Base-by-base conservation (phyloP, 129 eudicot genomes). In the Mikania micrantha region DNA sequence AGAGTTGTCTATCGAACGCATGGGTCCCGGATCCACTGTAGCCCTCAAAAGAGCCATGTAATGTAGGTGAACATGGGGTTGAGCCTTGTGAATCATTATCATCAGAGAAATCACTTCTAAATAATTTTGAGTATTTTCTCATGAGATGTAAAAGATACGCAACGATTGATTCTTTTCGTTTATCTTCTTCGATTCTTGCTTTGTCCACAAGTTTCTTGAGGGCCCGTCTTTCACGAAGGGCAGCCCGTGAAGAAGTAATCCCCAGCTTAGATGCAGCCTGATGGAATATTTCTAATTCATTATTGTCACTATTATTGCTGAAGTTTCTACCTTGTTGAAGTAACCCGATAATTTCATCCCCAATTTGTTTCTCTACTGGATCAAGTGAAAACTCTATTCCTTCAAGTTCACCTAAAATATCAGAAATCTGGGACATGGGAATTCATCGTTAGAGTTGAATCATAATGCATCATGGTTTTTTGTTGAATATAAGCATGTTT, bases 71-170 rank as follows among this genome's bases (percentile, higher is more conserved):
- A 69, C 99, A 94, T 21, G 97, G 99, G 13, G 95, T 85, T 24
- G 99, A 94, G 16, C 99, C 99, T 64, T 94, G 99, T 44, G 99
- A 94, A 49, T 94, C 99, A 48, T 90, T 90, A 75, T 94, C 99
- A 25, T 94, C 99, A 0, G 88, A 87, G 41, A 90, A 76, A 25
- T 94, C 99, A 70, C 85, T 87, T 71, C 97, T 79, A 64, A 94
- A 94, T 66, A 87, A 57, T 60, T 94, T 94, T 0, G 97, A 90
- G 74, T 94, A 94, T 69, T 90, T 94, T 72, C 86, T 80, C 88
- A 89, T 84, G 71, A 86, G 88, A 76, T 86, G 87, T 71, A 87
- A 70, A 48, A 94, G 96, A 77, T 78, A 89, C 4, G 99, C 95
- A 12, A 94, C 88, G 2, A 93, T 94, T 4, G 94, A 85, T 78